Conservation (phyloP, 805 yeast genomes). For the Tetrapisispora namnaoensis region DNA sequence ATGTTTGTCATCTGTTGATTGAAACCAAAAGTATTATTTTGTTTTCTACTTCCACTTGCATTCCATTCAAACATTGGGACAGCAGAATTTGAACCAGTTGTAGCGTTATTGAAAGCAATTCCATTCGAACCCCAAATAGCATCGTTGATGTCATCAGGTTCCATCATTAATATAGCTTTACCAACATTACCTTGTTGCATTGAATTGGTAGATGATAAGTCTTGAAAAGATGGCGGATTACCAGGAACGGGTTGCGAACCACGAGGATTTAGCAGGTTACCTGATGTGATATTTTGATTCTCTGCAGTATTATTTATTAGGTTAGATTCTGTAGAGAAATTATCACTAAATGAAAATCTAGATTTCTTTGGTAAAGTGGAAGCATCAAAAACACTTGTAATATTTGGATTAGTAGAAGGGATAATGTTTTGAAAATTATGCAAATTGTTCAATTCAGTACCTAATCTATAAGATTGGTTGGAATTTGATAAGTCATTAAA, state of each 20-base stretch:
- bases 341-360: constrained; percentile 63
- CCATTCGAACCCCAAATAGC: constrained; percentile 29
- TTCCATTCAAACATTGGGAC: constrained; percentile 29
- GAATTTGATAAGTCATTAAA: constrained; percentile 4
- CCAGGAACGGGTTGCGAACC: background rate
- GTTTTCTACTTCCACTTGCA: constrained; percentile 8
- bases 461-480: constrained; percentile 4
- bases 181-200: constrained; percentile 30
- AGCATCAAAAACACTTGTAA: constrained; percentile 12
- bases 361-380: constrained; percentile 51
- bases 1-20: background rate
- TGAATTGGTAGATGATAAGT: constrained; percentile 1
- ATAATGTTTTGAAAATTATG: constrained; percentile 3
- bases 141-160: constrained; percentile 29
- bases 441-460: background rate
- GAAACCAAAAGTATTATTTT: constrained; percentile 5
- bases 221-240: constrained; percentile 4
- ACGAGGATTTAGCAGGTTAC: background rate
- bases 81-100: constrained; percentile 22
- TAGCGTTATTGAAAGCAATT: constrained; percentile 15
- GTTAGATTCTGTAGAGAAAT: constrained; percentile 32
- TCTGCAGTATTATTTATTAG: constrained; percentile 4
- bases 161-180: constrained; percentile 35
- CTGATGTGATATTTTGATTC: background rate
- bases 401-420: constrained; percentile 10